Conservation (phyloP, 495 filamentous ascomycete species). For the Aspergillus avenaceus region DNA sequence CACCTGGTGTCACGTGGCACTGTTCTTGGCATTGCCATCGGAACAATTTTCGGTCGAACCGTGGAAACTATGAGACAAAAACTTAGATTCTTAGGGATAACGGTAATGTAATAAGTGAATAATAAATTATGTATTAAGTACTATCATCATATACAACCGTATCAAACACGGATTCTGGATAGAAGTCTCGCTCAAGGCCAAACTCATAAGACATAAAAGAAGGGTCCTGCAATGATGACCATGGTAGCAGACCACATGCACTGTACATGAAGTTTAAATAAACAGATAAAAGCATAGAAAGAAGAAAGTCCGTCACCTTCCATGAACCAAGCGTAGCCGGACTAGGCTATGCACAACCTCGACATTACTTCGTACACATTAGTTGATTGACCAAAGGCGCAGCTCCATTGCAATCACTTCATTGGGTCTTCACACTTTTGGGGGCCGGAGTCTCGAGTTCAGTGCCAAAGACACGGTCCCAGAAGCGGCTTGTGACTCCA, state of each 20-base stretch:
- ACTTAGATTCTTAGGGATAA: not conserved
- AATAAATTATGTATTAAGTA: conserved; percentile 34
- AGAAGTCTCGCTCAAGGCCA: not conserved
- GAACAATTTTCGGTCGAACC: not conserved
- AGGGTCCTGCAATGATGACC: not conserved
- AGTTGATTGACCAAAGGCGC: not conserved
- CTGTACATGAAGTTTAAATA: conserved; percentile 18
- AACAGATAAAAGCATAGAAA: not conserved
- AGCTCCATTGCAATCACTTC: conserved; percentile 10
- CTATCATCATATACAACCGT: conserved; percentile 24
- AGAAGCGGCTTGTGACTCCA: conserved; percentile 96
- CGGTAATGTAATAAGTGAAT: not conserved
- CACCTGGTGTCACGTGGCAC: not conserved
- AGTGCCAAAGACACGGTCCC: conserved; percentile 90
- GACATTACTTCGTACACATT: conserved; percentile 21
- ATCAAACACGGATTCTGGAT: conserved; percentile 3
- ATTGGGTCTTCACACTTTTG: conserved; percentile 55
- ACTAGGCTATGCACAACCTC: conserved; percentile 15
- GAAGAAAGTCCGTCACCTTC: conserved; percentile 12
- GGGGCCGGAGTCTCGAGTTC: conserved; percentile 54
- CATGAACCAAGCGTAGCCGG: conserved; percentile 12
- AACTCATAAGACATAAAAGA: not conserved
- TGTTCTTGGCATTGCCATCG: conserved; percentile 2
- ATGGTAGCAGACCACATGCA: not conserved
- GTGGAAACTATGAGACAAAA: not conserved